Percentiles rank a stretch among this genome's conserved stretches.
These are phyloP conservation scores for Colletotrichum limetticola DNA, from an alignment of 2,329 filamentous ascomycete species.

Conservation along the genomic window DNA sequence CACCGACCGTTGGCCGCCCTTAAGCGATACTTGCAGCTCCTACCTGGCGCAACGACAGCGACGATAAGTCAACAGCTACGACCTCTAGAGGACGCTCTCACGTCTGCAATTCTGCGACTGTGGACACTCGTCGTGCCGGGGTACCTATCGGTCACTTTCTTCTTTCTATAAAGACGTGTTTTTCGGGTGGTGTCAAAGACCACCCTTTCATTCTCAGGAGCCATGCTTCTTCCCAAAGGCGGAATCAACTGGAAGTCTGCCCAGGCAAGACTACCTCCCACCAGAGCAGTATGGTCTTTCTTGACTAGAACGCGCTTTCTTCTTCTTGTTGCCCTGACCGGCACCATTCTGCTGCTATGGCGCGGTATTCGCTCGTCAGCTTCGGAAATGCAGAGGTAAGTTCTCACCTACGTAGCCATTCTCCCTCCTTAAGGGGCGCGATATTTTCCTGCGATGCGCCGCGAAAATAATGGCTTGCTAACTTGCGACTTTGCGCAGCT, in stretches of 20 bases:
- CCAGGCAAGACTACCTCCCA: constrained; percentile 80
- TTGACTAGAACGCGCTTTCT: constrained; percentile 83
- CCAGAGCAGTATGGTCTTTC: constrained; percentile 75
- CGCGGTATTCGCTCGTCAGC: constrained; percentile 83
- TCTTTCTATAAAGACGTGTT: constrained; percentile 27
- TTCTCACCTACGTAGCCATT: not conserved
- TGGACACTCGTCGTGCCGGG: constrained; percentile 17
- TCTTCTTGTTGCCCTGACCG: constrained; percentile 75
- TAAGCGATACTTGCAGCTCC: not conserved
- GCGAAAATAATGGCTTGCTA: constrained; percentile 2
- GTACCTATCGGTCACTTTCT: not conserved
- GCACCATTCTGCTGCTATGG: constrained; percentile 85
- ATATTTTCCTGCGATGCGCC: not conserved
- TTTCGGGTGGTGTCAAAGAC: constrained; percentile 52
- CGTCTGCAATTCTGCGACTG: constrained; percentile 6
- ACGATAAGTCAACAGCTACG: not conserved
- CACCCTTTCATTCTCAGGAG: constrained; percentile 41
- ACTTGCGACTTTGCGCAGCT: constrained; percentile 64
- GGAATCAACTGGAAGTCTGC: constrained; percentile 94
- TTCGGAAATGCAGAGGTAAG: constrained; percentile 90
- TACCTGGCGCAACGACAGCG: constrained; percentile 1
- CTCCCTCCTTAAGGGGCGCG: constrained; percentile 3
- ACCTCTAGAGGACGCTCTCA: not conserved
- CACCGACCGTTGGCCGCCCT: constrained; percentile 7
- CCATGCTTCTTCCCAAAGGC: constrained; percentile 91